Percentiles rank a stretch among this genome's conserved stretches.
Conservation (phyloP, 192 early-diverging fungal species). For the Funneliformis geosporum region DNA sequence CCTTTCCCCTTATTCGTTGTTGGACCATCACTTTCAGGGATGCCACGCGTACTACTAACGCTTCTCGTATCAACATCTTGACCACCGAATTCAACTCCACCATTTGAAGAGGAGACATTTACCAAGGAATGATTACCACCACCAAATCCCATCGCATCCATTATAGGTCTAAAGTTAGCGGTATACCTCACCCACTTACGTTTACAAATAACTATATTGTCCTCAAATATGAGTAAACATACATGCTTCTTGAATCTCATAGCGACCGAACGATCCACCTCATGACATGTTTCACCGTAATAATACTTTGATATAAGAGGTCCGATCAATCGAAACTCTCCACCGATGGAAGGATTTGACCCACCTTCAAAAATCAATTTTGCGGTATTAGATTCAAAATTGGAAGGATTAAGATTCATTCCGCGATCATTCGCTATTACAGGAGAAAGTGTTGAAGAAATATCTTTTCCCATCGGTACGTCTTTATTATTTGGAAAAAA, state of each 20-base stretch:
- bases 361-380: conserved; percentile 57
- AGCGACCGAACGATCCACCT: conserved; percentile 57
- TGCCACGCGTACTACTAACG: conserved; percentile 46
- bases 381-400: conserved; percentile 59
- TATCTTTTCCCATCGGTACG: conserved; percentile 5
- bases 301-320: conserved; percentile 60
- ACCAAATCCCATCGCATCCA: conserved; percentile 41
- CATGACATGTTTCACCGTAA: conserved; percentile 69
- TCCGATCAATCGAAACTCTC: conserved; percentile 19
- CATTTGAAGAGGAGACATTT: conserved; percentile 34
- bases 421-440: conserved; percentile 42
- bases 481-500: conserved; percentile 38
- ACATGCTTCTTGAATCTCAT: conserved; percentile 67
- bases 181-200: conserved; percentile 57
- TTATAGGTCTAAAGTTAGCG: conserved; percentile 36
- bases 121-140: conserved; percentile 32
- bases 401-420: conserved; percentile 55
- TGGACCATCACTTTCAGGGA: conserved; percentile 35
- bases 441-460: conserved; percentile 35
- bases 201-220: conserved; percentile 66
- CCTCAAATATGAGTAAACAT: conserved; percentile 65
- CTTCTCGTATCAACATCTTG: conserved; percentile 50
- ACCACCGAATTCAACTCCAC: conserved; percentile 18
- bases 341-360: not conserved
- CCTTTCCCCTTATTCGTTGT: conserved; percentile 54